Evolutionary conservation across 2,329 filamentous ascomycete genomes (phyloP).

Genomic region (Penicillium sp.): DNA sequence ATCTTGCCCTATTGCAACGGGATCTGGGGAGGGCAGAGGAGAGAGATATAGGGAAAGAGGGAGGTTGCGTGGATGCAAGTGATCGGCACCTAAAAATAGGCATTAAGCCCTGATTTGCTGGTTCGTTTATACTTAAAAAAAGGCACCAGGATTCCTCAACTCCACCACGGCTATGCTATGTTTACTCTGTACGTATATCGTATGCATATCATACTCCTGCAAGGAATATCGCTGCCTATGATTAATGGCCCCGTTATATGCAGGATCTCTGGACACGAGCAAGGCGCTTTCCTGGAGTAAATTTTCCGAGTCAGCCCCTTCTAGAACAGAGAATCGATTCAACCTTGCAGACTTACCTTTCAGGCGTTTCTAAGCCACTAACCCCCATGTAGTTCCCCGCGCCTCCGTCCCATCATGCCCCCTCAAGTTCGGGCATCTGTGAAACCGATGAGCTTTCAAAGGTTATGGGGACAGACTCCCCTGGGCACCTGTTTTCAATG

Average conservation of each 20-base stretch:
- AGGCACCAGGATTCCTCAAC: conserved; percentile 6
- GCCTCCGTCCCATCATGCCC: not conserved
- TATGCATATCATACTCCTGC: not conserved
- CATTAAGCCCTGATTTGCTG: conserved; percentile 1
- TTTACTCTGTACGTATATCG: not conserved
- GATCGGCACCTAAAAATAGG: conserved; percentile 29
- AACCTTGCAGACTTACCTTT: not conserved
- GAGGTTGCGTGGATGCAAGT: conserved; percentile 8
- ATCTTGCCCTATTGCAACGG: conserved; percentile 49
- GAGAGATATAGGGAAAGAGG: not conserved
- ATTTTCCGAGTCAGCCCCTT: not conserved
- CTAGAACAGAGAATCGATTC: not conserved
- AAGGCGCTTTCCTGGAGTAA: not conserved
- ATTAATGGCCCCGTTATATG: not conserved
- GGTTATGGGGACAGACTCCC: too few species aligned
- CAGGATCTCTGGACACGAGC: not conserved
- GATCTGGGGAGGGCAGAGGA: not conserved
- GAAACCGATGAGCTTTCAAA: too few species aligned
- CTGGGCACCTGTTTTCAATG: not conserved
- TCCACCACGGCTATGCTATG: conserved; percentile 10
- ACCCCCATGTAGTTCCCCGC: not conserved
- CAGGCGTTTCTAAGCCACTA: not conserved
- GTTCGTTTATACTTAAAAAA: not conserved
- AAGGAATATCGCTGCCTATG: not conserved
- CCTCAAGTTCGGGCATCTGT: not conserved